Base-by-base conservation (phyloP, 306 rosid species). In the Rubus idaeus region DNA sequence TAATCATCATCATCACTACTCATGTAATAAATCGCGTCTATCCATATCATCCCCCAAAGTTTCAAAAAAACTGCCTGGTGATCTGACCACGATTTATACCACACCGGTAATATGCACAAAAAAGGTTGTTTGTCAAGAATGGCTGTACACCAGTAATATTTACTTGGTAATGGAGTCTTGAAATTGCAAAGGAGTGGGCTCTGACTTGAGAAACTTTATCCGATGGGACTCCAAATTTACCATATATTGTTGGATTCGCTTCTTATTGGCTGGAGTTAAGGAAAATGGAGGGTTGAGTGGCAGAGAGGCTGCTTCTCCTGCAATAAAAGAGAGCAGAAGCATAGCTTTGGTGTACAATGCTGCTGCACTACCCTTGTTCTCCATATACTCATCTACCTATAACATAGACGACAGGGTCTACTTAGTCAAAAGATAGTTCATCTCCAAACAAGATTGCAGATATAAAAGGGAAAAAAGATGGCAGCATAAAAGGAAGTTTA, bases 331-430 rank as follows among this genome's bases (percentile, higher is more conserved):
- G 71, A 96, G 90, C 68, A 96, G 84, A 81, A 89, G 90, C 85
- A 87, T 83, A 17, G 99, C 98, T 79, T 87, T 89, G 37, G 99
- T 85, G 84, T 96, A 92, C 20, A 86, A 82, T 69, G 83, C 89
- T 56, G 86, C 84, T 10, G 94, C 97, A 52, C 78, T 82, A 6
- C 73, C 85, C 76, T 75, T 77, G 88, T 89, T 87, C 82, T 78
- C 92, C 90, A 88, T 80, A 65, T 79, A 87, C 76, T 91, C 98
- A 10, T 91, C 99, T 63, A 87, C 97, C 99, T 95, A 74, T 45
- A 79, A 78, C 56, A 79, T 60, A 6, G 20, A 74, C 21, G 20
- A 74, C 21, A 78, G 40, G 69, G 52, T 37, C 35, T 42, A 16
- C 68, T 71, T 45, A 58, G 73, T 46, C 61, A 84, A 63, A 52